Conservation (phyloP, 352 stramenopile species). For the Pythium biforme region DNA sequence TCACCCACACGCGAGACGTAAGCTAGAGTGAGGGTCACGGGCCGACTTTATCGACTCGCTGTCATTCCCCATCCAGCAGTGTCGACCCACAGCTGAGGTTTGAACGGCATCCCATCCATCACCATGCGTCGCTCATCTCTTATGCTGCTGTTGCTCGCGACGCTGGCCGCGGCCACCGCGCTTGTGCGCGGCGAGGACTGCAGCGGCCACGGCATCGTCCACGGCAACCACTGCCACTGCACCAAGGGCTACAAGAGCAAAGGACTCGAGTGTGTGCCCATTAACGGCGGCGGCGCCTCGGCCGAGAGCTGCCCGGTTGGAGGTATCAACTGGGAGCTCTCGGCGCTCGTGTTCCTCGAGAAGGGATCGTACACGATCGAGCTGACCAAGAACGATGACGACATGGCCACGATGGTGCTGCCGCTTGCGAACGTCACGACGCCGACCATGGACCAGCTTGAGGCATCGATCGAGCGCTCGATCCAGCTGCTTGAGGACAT, state of each 20-base stretch:
- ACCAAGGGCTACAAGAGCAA: conserved; percentile 40
- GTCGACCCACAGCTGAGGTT: too few relatives aligned
- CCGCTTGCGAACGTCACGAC: conserved; percentile 28
- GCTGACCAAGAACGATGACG: conserved; percentile 41
- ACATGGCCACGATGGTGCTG: conserved; percentile 46
- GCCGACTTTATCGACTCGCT: too few relatives aligned
- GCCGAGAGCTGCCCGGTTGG: conserved; percentile 32
- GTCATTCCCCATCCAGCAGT: conserved; percentile 8
- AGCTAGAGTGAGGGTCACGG: too few relatives aligned
- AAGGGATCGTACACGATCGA: conserved; percentile 44
- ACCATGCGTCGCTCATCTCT: background rate
- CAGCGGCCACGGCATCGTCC: conserved; percentile 40
- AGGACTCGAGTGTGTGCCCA: conserved; percentile 35
- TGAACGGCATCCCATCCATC: too few relatives aligned
- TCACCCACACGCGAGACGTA: too few relatives aligned
- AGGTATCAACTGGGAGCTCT: conserved; percentile 43
- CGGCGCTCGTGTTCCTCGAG: conserved; percentile 41
- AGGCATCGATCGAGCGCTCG: conserved; percentile 29
- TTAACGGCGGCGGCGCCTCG: conserved; percentile 12
- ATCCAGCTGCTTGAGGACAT: conserved; percentile 37
- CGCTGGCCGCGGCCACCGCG: background rate
- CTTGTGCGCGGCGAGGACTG: conserved; percentile 24
- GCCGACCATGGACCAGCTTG: conserved; percentile 19
- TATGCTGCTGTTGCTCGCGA: conserved; percentile 18
- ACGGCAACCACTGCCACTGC: conserved; percentile 52